Base-by-base conservation (phyloP, 345 rosid species). In the Salix viminalis region DNA sequence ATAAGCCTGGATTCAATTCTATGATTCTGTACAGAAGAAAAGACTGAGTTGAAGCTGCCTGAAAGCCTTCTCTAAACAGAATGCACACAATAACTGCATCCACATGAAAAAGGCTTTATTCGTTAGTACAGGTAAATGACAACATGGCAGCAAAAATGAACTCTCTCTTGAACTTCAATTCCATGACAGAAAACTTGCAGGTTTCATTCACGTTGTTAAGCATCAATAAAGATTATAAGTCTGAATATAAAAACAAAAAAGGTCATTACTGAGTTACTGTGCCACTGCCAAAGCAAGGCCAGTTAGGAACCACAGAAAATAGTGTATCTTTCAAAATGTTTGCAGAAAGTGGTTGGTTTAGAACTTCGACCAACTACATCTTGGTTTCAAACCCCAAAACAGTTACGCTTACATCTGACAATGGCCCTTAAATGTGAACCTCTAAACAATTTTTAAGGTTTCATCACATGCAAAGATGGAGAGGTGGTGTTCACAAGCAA, bases 71-170 rank as follows among this genome's bases (percentile, higher is more conserved):
- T 19, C 44, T 32, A 62, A 23, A 61, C 16, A 69, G 15, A 41
- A 28, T n/a, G 56, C 76, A 58, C 73, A 65, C 34, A 28, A 14
- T 32, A 13, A 56, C 83, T 30, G 76, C 76, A 71, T 46, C 72
- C 67, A 44, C 24, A 60, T 79, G 34, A 42, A 79, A 34, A 67
- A 71, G 4, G 24, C 16, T 7, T 24, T 18, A 19, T 58, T 54
- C 41, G 12, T 76, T 34, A n/a, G 37, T 8, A 36, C 10, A 34
- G 50, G 64, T 42, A 70, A 9, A 12, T 19, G 26, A 44, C 36
- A 23, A 46, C 18, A 41, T n/a, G 19, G 34, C 26, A 13, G 9
- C 24, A 16, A 2, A 37, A 24, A 41, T 10, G 62, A 21, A 21
- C n/a, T 1, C 13, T 48, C 19, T 65, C 32, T 26, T 14, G 4